Evolutionary conservation across 345 rosid species (phyloP).

Genomic region (Chamaenerion angustifolium): DNA sequence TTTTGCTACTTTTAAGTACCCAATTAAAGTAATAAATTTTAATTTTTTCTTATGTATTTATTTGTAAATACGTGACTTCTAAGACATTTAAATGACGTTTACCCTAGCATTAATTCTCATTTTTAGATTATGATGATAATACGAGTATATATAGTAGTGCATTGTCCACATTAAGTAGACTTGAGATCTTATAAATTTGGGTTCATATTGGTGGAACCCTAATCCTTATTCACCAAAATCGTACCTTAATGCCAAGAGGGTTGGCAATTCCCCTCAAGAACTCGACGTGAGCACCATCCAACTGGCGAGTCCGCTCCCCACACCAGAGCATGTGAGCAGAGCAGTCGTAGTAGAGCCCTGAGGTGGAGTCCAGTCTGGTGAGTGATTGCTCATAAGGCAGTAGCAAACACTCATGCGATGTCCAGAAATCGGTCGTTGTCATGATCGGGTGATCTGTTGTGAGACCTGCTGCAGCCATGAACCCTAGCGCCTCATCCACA

Average conservation of each 20-base stretch:
- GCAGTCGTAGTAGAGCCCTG: constrained; percentile 9
- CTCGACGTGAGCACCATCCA: constrained; percentile 9
- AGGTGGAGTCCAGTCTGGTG: constrained; percentile 5
- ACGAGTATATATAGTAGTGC: no score
- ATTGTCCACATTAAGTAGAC: no score
- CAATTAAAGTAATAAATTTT: no score
- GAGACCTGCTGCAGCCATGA: constrained; percentile 9
- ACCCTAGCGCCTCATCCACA: constrained; percentile 9
- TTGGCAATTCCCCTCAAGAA: constrained; percentile 8
- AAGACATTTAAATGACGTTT: no score
- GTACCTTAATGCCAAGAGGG: constrained; percentile 6
- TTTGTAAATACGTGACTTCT: no score
- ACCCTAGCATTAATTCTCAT: no score
- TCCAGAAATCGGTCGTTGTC: constrained; percentile 5
- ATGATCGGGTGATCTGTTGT: constrained; percentile 7
- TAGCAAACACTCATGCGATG: constrained; percentile 7
- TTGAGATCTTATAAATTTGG: no score
- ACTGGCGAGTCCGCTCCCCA: constrained; percentile 9
- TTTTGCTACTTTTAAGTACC: no score
- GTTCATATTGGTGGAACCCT: no score
- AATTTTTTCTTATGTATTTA: no score
- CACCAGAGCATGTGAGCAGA: constrained; percentile 9
- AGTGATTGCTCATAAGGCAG: constrained; percentile 8
- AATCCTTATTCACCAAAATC: no score
- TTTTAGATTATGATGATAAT: no score